phyloP scores from a whole-genome alignment of 345 rosid genomes.

The Hypericum androsaemum region DNA sequence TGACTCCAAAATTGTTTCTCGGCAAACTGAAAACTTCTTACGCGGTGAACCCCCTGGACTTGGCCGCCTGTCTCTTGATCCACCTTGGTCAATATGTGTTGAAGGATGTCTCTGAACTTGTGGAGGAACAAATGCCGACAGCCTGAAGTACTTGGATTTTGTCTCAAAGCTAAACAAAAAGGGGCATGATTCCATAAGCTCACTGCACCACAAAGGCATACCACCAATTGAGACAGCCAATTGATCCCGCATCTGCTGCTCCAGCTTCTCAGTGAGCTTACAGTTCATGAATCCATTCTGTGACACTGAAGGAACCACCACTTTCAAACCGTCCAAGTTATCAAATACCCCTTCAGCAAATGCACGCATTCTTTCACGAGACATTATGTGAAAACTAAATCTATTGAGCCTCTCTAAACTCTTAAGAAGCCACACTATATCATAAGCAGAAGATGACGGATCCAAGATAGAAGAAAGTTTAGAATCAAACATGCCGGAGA shows the following conservation, averaged over 20 bases:
- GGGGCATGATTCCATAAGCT: conserved; percentile 78
- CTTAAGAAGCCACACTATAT: conserved; percentile 63
- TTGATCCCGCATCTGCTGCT: conserved; percentile 81
- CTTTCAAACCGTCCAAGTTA: conserved; percentile 54
- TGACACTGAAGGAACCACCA: conserved; percentile 36
- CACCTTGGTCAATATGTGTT: conserved; percentile 36
- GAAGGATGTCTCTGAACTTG: conserved; percentile 27
- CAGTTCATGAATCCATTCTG: conserved; percentile 60
- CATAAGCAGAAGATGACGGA: conserved; percentile 47
- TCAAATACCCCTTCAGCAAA: conserved; percentile 57
- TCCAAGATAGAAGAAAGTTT: conserved; percentile 41
- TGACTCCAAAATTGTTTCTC: conserved; percentile 67
- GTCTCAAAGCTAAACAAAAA: conserved; percentile 84
- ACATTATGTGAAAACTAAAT: conserved; percentile 53
- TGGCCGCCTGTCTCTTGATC: conserved; percentile 40
- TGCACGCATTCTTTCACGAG: conserved; percentile 45
- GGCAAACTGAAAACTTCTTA: conserved; percentile 62
- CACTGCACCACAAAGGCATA: conserved; percentile 78
- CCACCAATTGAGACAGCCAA: conserved; percentile 60
- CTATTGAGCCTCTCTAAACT: conserved; percentile 65
- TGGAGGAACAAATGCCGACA: conserved; percentile 66
- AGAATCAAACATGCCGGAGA: conserved; percentile 42
- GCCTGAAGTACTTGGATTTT: conserved; percentile 60
- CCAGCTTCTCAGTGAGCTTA: conserved; percentile 87
- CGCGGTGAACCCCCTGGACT: conserved; percentile 37